Base-by-base conservation (phyloP, 345 rosid genomes). In the Fremontodendron californicum region DNA sequence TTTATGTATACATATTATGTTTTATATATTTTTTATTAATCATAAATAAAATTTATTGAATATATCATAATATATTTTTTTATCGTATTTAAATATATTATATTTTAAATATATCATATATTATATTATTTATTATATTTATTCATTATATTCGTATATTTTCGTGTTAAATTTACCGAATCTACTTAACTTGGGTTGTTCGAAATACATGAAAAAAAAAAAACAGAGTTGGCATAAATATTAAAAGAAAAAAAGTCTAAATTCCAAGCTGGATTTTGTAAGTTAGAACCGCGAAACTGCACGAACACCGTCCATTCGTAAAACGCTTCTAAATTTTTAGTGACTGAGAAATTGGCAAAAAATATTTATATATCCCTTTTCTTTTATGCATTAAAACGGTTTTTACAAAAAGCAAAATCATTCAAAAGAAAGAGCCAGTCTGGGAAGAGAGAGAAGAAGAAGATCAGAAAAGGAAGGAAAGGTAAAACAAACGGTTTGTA, bases 401-500 rank as follows among this genome's bases (percentile, higher is more conserved):
- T 33, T 25, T 10, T 2, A 1, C 29, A 57, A 39, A 65, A 23
- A 5, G 27, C 23, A 35, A 48, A 61, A 45, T 3, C 19, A 27
- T 60, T 63, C 39, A 1, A 13, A 39, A 5, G 31, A 60, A 61
- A 6, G 7, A 65, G 31, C 16, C 40, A 37, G 40, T 3, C 23
- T 7, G 77, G 75, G 76, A 77, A 78, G 76, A 23, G 37, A 75
- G 3, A 39, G 79, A 75, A 31, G 73, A 63, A n/a, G n/a, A n/a
- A n/a, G n/a, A n/a, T n/a, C n/a, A 48, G 69, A 51, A 31, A 51
- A 91, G 93, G 86, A 51, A 84, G 74, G 78, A 18, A 79, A 89
- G 97, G 90, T 18, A 89, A 10, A 51, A 77, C 81, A 3, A 93
- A 90, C 16, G 49, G 71, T 62, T 75, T 1, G 15, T 15, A 49